phyloP scores from a whole-genome alignment of 2,329 filamentous ascomycete species.

The Bipolaris bicolor region DNA sequence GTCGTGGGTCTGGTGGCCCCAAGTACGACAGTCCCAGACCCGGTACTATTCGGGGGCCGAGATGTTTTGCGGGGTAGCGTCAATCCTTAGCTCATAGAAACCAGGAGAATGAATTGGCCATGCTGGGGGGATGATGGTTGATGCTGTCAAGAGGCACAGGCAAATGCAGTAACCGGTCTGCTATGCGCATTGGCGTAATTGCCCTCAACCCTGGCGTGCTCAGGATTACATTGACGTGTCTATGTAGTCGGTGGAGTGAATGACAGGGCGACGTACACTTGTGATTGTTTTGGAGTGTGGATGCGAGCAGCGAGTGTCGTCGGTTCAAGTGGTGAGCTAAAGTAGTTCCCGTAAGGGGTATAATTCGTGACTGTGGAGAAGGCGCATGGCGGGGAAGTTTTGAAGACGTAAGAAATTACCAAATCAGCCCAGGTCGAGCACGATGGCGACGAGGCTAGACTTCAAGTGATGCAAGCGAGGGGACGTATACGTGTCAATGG shows the following conservation, averaged over 20 bases:
- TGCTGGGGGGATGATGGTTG: slow-evolving; percentile 5
- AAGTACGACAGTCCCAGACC: slow-evolving; percentile 16
- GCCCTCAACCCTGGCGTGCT: neutral
- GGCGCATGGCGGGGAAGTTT: slow-evolving; percentile 46
- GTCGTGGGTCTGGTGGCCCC: slow-evolving; percentile 17
- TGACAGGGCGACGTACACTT: neutral
- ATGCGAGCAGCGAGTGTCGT: slow-evolving; percentile 23
- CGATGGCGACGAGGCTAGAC: slow-evolving; percentile 25
- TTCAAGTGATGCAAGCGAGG: slow-evolving; percentile 28
- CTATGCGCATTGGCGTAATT: slow-evolving; percentile 3
- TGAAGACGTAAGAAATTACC: slow-evolving; percentile 47
- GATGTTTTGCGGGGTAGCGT: slow-evolving; percentile 45
- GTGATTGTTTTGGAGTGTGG: neutral
- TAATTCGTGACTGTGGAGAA: slow-evolving; percentile 29
- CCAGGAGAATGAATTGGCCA: slow-evolving; percentile 17
- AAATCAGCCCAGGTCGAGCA: slow-evolving; percentile 28
- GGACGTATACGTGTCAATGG: slow-evolving; percentile 27
- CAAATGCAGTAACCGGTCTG: slow-evolving; percentile 1
- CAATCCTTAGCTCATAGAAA: slow-evolving; percentile 39
- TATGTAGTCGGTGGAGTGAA: neutral
- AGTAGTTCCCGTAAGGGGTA: slow-evolving; percentile 39
- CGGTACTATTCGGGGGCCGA: slow-evolving; percentile 23
- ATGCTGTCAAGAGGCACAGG: slow-evolving; percentile 5
- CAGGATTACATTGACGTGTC: neutral
- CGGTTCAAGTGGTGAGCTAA: slow-evolving; percentile 35